These are phyloP conservation scores for Starmera stellimalicola DNA, from an alignment of 1,139 yeast genomes.

Conservation along the genomic window DNA sequence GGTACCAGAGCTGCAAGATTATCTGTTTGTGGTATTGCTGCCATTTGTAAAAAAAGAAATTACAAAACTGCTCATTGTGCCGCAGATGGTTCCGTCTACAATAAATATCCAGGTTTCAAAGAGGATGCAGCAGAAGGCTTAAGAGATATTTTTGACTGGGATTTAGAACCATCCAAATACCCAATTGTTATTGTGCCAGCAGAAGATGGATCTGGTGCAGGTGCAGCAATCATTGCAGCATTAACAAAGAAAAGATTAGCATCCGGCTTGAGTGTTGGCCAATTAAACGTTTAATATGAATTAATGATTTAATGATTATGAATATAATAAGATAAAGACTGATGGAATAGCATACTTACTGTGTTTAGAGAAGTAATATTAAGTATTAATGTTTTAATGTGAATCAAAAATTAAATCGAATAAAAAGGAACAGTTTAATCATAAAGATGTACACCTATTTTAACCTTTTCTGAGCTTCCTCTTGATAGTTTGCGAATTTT, in stretches of 20 bases:
- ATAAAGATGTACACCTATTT: slow-evolving; percentile 27
- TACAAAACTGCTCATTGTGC: slow-evolving; percentile 79
- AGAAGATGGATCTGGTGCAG: slow-evolving; percentile 97
- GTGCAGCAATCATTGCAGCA: slow-evolving; percentile 97
- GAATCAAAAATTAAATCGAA: too few species aligned
- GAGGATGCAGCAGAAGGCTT: slow-evolving; percentile 84
- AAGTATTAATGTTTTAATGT: too few species aligned
- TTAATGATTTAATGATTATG: too few species aligned
- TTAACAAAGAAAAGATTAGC: slow-evolving; percentile 72
- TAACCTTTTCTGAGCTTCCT: slow-evolving; percentile 33
- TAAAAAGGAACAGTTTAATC: slow-evolving; percentile 12
- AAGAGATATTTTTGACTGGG: slow-evolving; percentile 85
- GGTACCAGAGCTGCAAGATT: slow-evolving; percentile 92
- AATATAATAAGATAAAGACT: too few species aligned
- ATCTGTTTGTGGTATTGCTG: slow-evolving; percentile 93
- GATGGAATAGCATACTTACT: too few species aligned
- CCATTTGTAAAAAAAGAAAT: slow-evolving; percentile 82
- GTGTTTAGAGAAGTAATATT: too few species aligned
- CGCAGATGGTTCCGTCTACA: slow-evolving; percentile 93
- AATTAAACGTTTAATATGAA: slow-evolving; percentile 3
- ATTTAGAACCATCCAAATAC: slow-evolving; percentile 40
- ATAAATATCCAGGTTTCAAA: slow-evolving; percentile 87
- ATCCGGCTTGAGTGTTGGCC: slow-evolving; percentile 68
- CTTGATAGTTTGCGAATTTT: slow-evolving; percentile 39
- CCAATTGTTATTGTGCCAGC: slow-evolving; percentile 84